Evolutionary conservation across 805 yeast species (phyloP).

Genomic region (Cyberlindnera subsufficiens): DNA sequence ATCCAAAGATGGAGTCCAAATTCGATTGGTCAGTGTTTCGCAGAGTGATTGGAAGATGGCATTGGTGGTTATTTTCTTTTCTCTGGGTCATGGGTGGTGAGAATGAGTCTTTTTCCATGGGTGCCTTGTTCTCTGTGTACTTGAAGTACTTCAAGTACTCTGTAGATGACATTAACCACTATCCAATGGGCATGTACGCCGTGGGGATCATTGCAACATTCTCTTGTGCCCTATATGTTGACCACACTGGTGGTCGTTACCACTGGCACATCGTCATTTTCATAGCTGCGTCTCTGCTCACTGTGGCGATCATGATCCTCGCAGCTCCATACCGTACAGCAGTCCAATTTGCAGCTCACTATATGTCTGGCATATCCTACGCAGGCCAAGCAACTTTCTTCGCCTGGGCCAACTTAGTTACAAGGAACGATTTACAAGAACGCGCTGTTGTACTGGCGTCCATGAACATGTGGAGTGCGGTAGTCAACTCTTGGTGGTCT

Average conservation of each 20-base stretch:
- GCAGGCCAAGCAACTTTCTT: constrained; percentile 58
- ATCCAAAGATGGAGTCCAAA: constrained; percentile 29
- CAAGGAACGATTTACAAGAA: constrained; percentile 54
- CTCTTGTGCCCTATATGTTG: constrained; percentile 37
- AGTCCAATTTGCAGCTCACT: constrained; percentile 48
- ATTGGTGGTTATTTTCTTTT: constrained; percentile 47
- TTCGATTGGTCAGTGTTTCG: constrained; percentile 32
- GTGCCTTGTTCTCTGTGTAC: constrained; percentile 44
- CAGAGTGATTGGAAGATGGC: constrained; percentile 48
- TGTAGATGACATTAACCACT: constrained; percentile 40
- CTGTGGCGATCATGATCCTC: constrained; percentile 42
- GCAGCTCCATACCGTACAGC: constrained; percentile 32
- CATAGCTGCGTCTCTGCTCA: constrained; percentile 36
- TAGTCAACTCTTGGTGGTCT: constrained; percentile 64
- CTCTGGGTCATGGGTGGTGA: constrained; percentile 49
- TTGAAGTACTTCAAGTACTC: constrained; percentile 35
- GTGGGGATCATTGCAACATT: constrained; percentile 45
- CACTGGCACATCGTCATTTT: constrained; percentile 48
- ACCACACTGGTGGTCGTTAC: constrained; percentile 33
- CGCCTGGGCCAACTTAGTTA: constrained; percentile 59
- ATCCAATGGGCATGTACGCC: constrained; percentile 48
- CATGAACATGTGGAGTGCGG: constrained; percentile 59
- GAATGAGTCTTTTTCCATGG: constrained; percentile 39
- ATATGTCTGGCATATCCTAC: constrained; percentile 46
- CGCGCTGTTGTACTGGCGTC: constrained; percentile 60